Conservation (phyloP, 148 eudicot species). For the Arbutus unedo region DNA sequence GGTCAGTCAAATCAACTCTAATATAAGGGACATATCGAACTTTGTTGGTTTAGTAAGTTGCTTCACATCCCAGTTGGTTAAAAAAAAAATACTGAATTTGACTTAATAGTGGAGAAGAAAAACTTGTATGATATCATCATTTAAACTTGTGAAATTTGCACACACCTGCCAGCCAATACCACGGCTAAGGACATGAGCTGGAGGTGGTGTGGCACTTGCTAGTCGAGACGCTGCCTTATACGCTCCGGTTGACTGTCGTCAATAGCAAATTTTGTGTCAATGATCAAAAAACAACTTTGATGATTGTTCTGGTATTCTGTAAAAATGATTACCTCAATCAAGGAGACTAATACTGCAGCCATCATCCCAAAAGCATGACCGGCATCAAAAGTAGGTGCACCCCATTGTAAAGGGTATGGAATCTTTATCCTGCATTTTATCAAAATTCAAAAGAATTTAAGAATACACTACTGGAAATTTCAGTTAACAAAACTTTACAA, state of each 20-base stretch:
- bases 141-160: slow-evolving; percentile 3
- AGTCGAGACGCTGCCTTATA: slow-evolving; percentile 93
- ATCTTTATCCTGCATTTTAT: slow-evolving; percentile 70
- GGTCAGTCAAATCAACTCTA: neutral
- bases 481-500: neutral
- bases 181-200: slow-evolving; percentile 95
- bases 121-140: neutral
- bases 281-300: neutral
- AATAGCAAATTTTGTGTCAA: neutral
- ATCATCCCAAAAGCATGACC: slow-evolving; percentile 98
- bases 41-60: neutral
- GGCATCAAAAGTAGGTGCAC: slow-evolving; percentile 91
- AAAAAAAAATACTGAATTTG: neutral
- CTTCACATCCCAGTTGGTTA: neutral
- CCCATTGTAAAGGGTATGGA: slow-evolving; percentile 99
- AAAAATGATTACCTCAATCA: slow-evolving; percentile 63
- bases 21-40: neutral
- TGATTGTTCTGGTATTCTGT: neutral
- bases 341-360: slow-evolving; percentile 93
- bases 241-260: slow-evolving; percentile 93
- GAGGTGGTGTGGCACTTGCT: slow-evolving; percentile 99
- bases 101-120: neutral
- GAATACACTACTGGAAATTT: neutral
- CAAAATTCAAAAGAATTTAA: neutral
- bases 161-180: slow-evolving; percentile 99